Evolutionary conservation across 2,329 filamentous ascomycete species (phyloP).

Genomic region (Beauveria rudraprayagi): DNA sequence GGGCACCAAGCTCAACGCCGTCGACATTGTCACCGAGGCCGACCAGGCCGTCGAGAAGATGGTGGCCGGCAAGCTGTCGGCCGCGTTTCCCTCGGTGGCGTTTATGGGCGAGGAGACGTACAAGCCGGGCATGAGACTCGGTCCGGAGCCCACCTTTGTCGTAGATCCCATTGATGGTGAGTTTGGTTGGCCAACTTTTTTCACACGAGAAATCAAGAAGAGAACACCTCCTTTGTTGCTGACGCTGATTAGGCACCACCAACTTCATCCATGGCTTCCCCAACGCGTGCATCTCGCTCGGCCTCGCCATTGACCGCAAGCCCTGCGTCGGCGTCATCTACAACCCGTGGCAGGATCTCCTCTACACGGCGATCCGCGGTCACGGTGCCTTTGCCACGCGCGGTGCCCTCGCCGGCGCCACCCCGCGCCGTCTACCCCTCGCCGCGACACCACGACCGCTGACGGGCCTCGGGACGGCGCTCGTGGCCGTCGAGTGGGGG

Average conservation of each 20-base stretch:
- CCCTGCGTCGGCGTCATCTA: constrained; percentile 69
- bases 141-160: constrained; percentile 64
- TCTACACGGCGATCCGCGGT: constrained; percentile 63
- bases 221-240: too few relatives aligned
- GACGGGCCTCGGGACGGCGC: constrained; percentile 49
- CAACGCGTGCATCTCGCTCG: constrained; percentile 68
- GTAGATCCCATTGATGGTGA: constrained; percentile 72
- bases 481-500: constrained; percentile 70
- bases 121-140: constrained; percentile 55
- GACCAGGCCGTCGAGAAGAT: constrained; percentile 58
- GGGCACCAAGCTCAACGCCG: constrained; percentile 59
- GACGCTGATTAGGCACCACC: constrained; percentile 40
- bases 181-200: not conserved
- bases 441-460: constrained; percentile 46
- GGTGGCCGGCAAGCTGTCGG: constrained; percentile 44
- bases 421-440: constrained; percentile 30
- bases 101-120: constrained; percentile 77
- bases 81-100: constrained; percentile 45
- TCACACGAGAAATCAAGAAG: too few relatives aligned
- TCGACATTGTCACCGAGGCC: constrained; percentile 61
- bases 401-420: constrained; percentile 24
- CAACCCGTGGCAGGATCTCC: constrained; percentile 63
- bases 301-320: constrained; percentile 53
- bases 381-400: constrained; percentile 54
- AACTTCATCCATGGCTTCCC: constrained; percentile 76